Base-by-base conservation (phyloP, 2,329 filamentous ascomycete species). In the Didymella lethalis region DNA sequence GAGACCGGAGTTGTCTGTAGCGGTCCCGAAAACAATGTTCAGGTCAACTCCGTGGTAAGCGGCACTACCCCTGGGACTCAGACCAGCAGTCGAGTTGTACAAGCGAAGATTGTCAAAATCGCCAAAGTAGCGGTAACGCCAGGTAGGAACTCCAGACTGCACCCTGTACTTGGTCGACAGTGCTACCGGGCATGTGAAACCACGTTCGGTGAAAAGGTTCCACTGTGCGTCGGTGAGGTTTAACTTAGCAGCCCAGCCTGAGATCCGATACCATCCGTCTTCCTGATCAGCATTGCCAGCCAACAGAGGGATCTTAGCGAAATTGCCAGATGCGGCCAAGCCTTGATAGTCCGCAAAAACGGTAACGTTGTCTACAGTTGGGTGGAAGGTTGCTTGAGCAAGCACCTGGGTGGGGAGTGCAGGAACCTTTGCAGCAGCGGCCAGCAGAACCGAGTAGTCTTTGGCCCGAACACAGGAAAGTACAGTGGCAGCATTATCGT, bases 1-100 rank as follows among this genome's bases (percentile, higher is more conserved):
- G 14, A 70, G 44, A 23, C 72, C 62, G 46, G 69, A 64, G 26
- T 75, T 64, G 41, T 73, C 59, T 36, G 54, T 48, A 49, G 70
- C 55, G 55, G 70, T 71, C n/a, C 75, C 75, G 48, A 78, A 77
- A 8, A 78, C 59, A 57, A 75, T 67, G 29, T 67, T 67, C 12
- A 78, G 63, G 45, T 78, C 77, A 20, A 69, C 66, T 7, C 68
- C 73, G 45, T 79, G 77, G 50, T 78, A 79, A 12, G 76, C 73
- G 3, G 70, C 75, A 51, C 74, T 71, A 49, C 75, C 75, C 44
- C 52, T 63, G 14, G 66, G 56, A 6, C 64, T 61, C 11, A 72
- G 61, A 14, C 70, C 68, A 31, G 66, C 67, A 51, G 56, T 67
- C 20, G 63, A 47, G 23, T 75, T 73, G 38, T 73, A 73, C 3